phyloP scores from a whole-genome alignment of 2,329 filamentous ascomycete genomes.

The Fusarium nematophilum region DNA sequence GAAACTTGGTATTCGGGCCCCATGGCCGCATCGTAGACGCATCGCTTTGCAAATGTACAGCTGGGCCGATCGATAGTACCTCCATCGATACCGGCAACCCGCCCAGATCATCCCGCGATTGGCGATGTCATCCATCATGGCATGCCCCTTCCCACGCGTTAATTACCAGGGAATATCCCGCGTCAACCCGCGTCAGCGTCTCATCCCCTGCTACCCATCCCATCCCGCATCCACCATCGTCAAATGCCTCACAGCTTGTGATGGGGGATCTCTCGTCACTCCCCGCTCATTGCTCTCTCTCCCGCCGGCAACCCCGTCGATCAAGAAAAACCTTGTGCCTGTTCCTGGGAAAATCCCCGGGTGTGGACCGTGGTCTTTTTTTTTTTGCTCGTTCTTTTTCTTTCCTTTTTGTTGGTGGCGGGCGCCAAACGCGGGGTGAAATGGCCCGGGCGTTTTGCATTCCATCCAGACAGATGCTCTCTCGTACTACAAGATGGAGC shows the following conservation, averaged over 20 bases:
- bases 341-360: slow-evolving; percentile 27
- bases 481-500: background rate
- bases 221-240: background rate
- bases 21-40: background rate
- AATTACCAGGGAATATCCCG: slow-evolving; percentile 39
- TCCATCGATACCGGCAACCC: background rate
- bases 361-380: slow-evolving; percentile 1
- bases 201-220: background rate
- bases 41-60: slow-evolving; percentile 4
- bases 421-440: slow-evolving; percentile 45
- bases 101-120: slow-evolving; percentile 37
- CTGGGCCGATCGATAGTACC: slow-evolving; percentile 23
- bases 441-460: slow-evolving; percentile 25
- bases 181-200: slow-evolving; percentile 25
- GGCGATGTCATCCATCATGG: slow-evolving; percentile 36
- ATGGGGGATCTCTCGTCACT: background rate
- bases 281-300: background rate
- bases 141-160: slow-evolving; percentile 28
- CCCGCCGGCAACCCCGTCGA: slow-evolving; percentile 4
- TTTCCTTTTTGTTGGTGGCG: slow-evolving; percentile 18
- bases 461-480: background rate
- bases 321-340: slow-evolving; percentile 3
- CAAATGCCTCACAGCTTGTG: slow-evolving; percentile 32
- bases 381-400: slow-evolving; percentile 21
- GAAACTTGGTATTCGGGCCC: slow-evolving; percentile 16